Evolutionary conservation across 2,329 filamentous ascomycete species (phyloP), one percentile per base, ranked within the genome.

Genomic region (Verruconis gallopava): DNA sequence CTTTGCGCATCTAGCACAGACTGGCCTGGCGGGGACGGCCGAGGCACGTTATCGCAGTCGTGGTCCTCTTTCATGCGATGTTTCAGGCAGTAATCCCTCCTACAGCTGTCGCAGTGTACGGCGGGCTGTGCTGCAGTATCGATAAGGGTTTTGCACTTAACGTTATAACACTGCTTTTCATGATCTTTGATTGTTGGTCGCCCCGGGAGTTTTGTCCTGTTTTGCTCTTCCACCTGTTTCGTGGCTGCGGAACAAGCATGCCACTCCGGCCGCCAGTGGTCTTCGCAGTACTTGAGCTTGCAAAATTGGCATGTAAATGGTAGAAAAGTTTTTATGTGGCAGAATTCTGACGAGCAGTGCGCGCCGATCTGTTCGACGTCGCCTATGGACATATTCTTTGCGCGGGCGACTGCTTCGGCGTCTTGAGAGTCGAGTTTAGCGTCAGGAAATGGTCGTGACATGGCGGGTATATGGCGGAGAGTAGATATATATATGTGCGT

Each of bases 281-380:
- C 89, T 50, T 93, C 81, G 60, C 93, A 98, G 67, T 79, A 98
- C 13, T 81, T 89, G 64, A 70, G 69, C 54, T 66, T 73, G 65
- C 91, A 98, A 51, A 83, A 91, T 58, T 93, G 84, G 66, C 91
- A 98, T 56, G 78, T 73, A 62, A 96, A 96, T 3, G 91, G 91
- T 3, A 98, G 76, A 61, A 98, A 96, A 64, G 96, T 91, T 46
- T 96, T 82, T 57, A 91, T 83, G 58, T 88, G 81, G 70, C 91
- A 98, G 69, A 85, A 93, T 49, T 81, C 69, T 63, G 83, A 80
- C 61, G 95, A 78, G 72, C 91, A 98, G 68, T 95, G 88, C 47
- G 76, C 76, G 61, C 91, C 91, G 52, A 96, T 81, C 18, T 88
- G 74, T 53, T 84, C 80, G 37, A 88, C 80, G 63, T 95, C 88